These are phyloP conservation scores for Caloboletus firmus DNA, from an alignment of 1,284 basidiomycete species.

Conservation along the genomic window DNA sequence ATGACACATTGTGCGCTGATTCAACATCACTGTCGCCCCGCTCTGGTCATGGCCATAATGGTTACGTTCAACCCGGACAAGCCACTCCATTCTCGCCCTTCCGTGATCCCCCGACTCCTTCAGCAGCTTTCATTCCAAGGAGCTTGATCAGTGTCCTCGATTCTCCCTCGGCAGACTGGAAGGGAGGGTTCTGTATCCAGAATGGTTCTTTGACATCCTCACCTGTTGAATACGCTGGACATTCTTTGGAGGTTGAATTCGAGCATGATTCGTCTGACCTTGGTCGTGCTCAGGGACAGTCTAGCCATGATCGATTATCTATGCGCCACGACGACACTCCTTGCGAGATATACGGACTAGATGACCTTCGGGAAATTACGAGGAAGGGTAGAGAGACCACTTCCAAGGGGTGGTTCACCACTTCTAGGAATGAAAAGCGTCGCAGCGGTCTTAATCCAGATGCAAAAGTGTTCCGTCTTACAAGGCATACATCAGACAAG, in stretches of 20 bases:
- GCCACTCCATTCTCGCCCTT: constrained; percentile 53
- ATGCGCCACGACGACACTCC: constrained; percentile 38
- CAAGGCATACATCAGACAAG: constrained; percentile 33
- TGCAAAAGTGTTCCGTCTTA: constrained; percentile 76
- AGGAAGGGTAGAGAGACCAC: constrained; percentile 17
- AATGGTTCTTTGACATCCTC: constrained; percentile 35
- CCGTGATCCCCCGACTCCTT: constrained; percentile 43
- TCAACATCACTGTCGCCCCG: constrained; percentile 16
- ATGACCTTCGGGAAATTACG: constrained; percentile 11
- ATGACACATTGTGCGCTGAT: constrained; percentile 37
- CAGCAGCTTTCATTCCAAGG: constrained; percentile 56
- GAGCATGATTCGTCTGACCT: constrained; percentile 46
- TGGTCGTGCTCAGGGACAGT: constrained; percentile 34
- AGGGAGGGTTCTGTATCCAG: constrained; percentile 24
- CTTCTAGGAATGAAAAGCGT: constrained; percentile 42
- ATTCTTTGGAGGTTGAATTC: constrained; percentile 24
- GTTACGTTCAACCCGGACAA: constrained; percentile 28
- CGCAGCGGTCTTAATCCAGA: constrained; percentile 77
- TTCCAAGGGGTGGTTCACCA: constrained; percentile 54
- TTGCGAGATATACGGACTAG: constrained; percentile 36
- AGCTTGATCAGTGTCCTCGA: constrained; percentile 61
- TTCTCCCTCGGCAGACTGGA: constrained; percentile 34
- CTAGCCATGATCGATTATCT: constrained; percentile 38
- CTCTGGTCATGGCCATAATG: constrained; percentile 13
- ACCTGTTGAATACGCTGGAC: constrained; percentile 35